Evolutionary conservation across 805 yeast species (phyloP), one percentile per base, ranked within the genome.

Genomic region (Candida ponderosae): DNA sequence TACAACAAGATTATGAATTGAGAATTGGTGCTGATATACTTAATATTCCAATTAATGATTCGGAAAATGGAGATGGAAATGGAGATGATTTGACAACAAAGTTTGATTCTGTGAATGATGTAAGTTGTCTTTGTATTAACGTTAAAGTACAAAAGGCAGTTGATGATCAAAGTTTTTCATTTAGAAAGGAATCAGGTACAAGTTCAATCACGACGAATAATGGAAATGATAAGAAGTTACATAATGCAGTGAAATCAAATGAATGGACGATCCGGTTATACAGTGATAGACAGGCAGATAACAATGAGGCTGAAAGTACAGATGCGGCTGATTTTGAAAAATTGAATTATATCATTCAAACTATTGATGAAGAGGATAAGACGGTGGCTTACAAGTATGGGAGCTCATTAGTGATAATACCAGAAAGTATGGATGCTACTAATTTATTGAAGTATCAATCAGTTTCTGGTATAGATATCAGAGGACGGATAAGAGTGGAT

Each of bases 301-400:
- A 38, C 2, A 45, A 42, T 24, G 59, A 50, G 17, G 56, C 46
- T 18, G 51, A 56, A 18, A 47, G 45, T 15, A 39, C 36, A 4
- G 52, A 46, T 14, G 58, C 48, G 5, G 59, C 51, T 7, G 61
- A 48, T 9, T 43, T 48, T 2, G 51, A 53, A 13, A 44, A 40
- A 15, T 39, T 41, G 14, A 40, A 35, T 3, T 51, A 44, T 35
- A 55, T 46, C 2, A 35, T 36, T 6, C 44, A 47, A 27, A 40
- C 50, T 2, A 60, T 76, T 20, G 58, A 62, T 5, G 56, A 56
- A 29, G 60, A 62, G 2, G 67, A 67, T 6, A 62, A 74, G 19
- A 68, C 69, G 5, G 72, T 73, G 28, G 94, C 83, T 1, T 85
- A 74, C 53, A 71, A 73, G 43, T 87, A 79, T 49, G 90, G 94